Evolutionary conservation across 257 asterid species (phyloP), one percentile per base, ranked within the genome.

Genomic region (Nicotiana knightiana): DNA sequence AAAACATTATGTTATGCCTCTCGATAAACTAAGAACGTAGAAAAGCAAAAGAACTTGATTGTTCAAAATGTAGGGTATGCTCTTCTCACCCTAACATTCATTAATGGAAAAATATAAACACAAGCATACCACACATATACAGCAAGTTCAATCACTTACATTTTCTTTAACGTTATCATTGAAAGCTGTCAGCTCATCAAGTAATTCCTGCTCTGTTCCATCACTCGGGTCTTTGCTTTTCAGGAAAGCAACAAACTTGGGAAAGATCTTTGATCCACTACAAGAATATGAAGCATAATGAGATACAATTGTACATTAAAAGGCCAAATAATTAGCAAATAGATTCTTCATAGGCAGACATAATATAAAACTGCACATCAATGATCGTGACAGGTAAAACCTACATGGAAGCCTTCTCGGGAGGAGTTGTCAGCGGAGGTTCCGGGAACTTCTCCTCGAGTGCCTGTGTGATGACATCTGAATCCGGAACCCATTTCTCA

Each of bases 231-330:
- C 97, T 85, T 96, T 94, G 97, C 99, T 96, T 87, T 90, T 96
- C 81, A 96, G 93, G 67, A 96, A 93, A n/a, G 91, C 98, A 89
- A 94, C 83, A 88, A 93, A 96, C 62, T 93, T 82, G 18, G 98
- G 88, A 88, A 96, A 96, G 87, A 96, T 94, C 91, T 94, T 93
- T 24, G 94, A 92, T 48, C 98, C 99, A 68, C 99, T 96, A 84
- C 89, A 88, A 87, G n/a, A 81, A 43, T n/a, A 79, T 18, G 79
- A 18, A 33, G 32, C 70, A 80, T 80, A 58, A 26, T 65, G 67
- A 79, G 46, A 81, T 53, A 32, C 62, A 28, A 12, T 39, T 35
- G 39, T 6, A 16, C 33, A 26, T n/a, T 26, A 80, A 39, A 43
- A 33, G 24, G 82, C 30, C 21, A 61, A 39, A 26, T 4, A 53